Percentiles rank a stretch among this genome's conserved stretches.
These are phyloP conservation scores for Puccinia sorghi DNA, from an alignment of 1,284 basidiomycete species.

Conservation along the genomic window DNA sequence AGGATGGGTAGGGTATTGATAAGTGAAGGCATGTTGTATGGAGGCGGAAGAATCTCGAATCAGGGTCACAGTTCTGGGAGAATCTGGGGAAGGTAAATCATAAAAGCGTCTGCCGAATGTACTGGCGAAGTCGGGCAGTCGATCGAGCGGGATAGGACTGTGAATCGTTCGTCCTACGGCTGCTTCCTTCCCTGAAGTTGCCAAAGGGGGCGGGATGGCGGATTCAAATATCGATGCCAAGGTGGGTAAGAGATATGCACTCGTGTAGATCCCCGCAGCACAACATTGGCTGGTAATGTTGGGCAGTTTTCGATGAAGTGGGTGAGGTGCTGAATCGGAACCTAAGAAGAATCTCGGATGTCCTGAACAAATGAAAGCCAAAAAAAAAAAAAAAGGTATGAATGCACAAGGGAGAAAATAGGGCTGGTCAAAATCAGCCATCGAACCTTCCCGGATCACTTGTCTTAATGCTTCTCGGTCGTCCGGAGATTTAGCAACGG, in stretches of 20 bases:
- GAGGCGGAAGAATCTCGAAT: neutral
- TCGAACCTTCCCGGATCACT: slow-evolving; percentile 73
- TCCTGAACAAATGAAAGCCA: slow-evolving; percentile 61
- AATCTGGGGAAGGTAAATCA: slow-evolving; percentile 57
- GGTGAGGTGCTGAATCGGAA: slow-evolving; percentile 95
- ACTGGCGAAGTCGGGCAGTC: slow-evolving; percentile 75
- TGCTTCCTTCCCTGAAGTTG: slow-evolving; percentile 64
- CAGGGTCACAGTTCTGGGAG: slow-evolving; percentile 9
- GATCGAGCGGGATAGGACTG: slow-evolving; percentile 66
- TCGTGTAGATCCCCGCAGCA: slow-evolving; percentile 46
- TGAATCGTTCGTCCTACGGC: slow-evolving; percentile 68
- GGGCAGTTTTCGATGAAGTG: slow-evolving; percentile 73
- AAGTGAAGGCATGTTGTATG: slow-evolving; percentile 52
- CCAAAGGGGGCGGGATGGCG: slow-evolving; percentile 79
- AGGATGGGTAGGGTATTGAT: slow-evolving; percentile 57
- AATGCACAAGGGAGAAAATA: neutral
- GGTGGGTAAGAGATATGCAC: slow-evolving; percentile 51
- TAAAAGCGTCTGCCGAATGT: slow-evolving; percentile 79
- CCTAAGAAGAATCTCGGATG: slow-evolving; percentile 97
- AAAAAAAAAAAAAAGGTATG: neutral
- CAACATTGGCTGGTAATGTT: neutral
- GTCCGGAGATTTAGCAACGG: slow-evolving; percentile 92
- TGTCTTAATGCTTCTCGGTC: slow-evolving; percentile 82
- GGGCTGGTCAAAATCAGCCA: neutral
- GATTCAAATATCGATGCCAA: slow-evolving; percentile 93